Evolutionary conservation across 1,139 yeast genomes (phyloP).

Genomic region (Eremothecium coryli): DNA sequence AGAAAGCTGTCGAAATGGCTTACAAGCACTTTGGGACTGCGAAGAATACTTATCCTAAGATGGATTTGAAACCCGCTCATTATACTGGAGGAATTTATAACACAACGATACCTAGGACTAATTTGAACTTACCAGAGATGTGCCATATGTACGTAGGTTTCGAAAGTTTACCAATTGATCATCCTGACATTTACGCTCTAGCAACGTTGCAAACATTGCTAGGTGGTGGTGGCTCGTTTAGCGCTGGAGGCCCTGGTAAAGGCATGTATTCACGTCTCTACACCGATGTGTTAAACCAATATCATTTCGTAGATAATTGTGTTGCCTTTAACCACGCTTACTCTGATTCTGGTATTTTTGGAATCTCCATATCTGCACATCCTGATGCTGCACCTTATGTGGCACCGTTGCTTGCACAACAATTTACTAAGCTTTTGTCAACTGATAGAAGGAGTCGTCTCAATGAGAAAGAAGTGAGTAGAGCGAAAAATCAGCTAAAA

Average conservation of each 20-base stretch:
- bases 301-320: slow-evolving; percentile 86
- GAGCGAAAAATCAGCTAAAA: slow-evolving; percentile 88
- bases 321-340: slow-evolving; percentile 84
- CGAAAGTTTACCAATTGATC: slow-evolving; percentile 76
- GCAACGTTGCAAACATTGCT: slow-evolving; percentile 84
- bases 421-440: slow-evolving; percentile 55
- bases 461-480: slow-evolving; percentile 59
- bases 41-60: slow-evolving; percentile 31
- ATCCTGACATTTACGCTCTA: slow-evolving; percentile 82
- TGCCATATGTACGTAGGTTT: slow-evolving; percentile 83
- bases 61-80: slow-evolving; percentile 38
- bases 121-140: slow-evolving; percentile 69
- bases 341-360: slow-evolving; percentile 84
- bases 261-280: slow-evolving; percentile 96
- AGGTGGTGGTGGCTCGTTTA: slow-evolving; percentile 98
- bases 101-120: slow-evolving; percentile 62
- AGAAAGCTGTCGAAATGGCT: slow-evolving; percentile 56
- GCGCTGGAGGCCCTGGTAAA: slow-evolving; percentile 99
- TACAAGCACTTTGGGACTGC: slow-evolving; percentile 58
- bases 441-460: slow-evolving; percentile 43
- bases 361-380: slow-evolving; percentile 74
- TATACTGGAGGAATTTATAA: slow-evolving; percentile 74
- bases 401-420: slow-evolving; percentile 73
- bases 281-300: slow-evolving; percentile 83
- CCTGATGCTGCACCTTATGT: slow-evolving; percentile 81